A percentile compares a stretch with the other conserved stretches of the same genome.
Evolutionary conservation across 1,284 basidiomycete species (phyloP).

Genomic region (Xanthoconium separans): DNA sequence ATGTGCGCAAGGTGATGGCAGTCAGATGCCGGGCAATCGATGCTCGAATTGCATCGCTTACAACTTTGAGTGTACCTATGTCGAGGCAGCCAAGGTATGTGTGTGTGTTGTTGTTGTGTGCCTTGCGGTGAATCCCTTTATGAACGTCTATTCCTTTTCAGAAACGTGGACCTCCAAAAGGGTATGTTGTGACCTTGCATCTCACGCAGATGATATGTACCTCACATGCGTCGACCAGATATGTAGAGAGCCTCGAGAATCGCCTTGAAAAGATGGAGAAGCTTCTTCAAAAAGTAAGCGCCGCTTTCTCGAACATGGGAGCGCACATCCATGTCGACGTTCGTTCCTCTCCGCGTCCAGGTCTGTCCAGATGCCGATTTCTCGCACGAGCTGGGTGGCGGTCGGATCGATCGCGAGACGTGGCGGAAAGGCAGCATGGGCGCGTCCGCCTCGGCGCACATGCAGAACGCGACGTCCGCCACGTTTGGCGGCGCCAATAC

Average conservation of each 20-base stretch:
- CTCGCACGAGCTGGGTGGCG: conserved; percentile 43
- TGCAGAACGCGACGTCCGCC: conserved; percentile 12
- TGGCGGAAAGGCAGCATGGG: conserved; percentile 37
- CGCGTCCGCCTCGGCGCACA: conserved; percentile 9
- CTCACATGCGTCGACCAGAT: conserved; percentile 47
- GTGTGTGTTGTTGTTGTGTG: not conserved
- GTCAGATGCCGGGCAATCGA: conserved; percentile 60
- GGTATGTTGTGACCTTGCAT: conserved; percentile 40
- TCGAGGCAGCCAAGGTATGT: conserved; percentile 69
- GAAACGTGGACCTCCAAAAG: conserved; percentile 85
- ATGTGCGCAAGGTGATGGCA: conserved; percentile 49
- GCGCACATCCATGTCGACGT: not conserved
- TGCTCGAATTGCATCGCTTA: conserved; percentile 82
- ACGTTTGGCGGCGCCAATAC: conserved; percentile 1
- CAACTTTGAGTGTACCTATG: conserved; percentile 74
- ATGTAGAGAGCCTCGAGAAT: conserved; percentile 72
- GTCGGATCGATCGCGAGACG: conserved; percentile 29
- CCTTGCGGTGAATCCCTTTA: not conserved
- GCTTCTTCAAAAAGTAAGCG: conserved; percentile 54
- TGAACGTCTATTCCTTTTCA: conserved; percentile 27
- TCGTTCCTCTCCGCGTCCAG: conserved; percentile 25
- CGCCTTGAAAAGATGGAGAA: conserved; percentile 71
- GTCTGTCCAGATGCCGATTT: conserved; percentile 53
- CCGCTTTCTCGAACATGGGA: not conserved
- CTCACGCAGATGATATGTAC: too few relatives aligned